Conservation (phyloP, 176 grass and related monocot species). For the Triticum turgidum region DNA sequence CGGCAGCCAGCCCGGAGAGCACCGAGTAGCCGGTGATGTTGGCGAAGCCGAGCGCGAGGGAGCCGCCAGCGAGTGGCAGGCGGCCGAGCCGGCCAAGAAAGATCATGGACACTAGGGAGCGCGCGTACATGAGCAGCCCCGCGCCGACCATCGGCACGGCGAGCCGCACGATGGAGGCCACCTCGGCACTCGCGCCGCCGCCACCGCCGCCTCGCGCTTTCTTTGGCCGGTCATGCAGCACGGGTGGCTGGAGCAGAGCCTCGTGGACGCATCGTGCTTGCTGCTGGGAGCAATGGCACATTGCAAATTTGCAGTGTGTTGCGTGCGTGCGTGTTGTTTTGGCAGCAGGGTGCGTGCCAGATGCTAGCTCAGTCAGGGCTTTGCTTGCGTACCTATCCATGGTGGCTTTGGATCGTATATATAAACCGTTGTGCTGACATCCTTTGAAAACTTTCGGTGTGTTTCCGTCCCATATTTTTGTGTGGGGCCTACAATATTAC, state of each 20-base stretch:
- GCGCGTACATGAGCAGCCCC: conserved; percentile 67
- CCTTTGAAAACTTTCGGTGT: not conserved
- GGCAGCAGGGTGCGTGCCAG: not conserved
- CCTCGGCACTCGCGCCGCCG: conserved; percentile 26
- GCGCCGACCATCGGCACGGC: conserved; percentile 59
- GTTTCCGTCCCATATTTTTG: not conserved
- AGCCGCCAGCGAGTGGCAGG: conserved; percentile 62
- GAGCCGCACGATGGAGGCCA: conserved; percentile 40
- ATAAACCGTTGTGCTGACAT: conserved; percentile 28
- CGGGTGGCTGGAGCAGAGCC: conserved; percentile 36
- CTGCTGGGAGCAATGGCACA: conserved; percentile 49
- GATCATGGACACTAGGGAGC: conserved; percentile 79
- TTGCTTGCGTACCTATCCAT: not conserved
- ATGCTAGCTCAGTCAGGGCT: conserved; percentile 4
- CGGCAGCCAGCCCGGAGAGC: conserved; percentile 72
- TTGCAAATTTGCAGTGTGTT: conserved; percentile 20
- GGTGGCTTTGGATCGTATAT: conserved; percentile 33
- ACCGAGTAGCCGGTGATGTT: conserved; percentile 95
- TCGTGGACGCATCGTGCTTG: conserved; percentile 24
- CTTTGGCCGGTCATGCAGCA: conserved; percentile 28
- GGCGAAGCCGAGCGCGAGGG: conserved; percentile 80
- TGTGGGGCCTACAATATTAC: not conserved
- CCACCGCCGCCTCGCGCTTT: not conserved
- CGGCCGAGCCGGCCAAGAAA: conserved; percentile 71
- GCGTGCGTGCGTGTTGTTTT: not conserved